Evolutionary conservation across 257 asterid genomes (phyloP).

Genomic region (Nicotiana knightiana): DNA sequence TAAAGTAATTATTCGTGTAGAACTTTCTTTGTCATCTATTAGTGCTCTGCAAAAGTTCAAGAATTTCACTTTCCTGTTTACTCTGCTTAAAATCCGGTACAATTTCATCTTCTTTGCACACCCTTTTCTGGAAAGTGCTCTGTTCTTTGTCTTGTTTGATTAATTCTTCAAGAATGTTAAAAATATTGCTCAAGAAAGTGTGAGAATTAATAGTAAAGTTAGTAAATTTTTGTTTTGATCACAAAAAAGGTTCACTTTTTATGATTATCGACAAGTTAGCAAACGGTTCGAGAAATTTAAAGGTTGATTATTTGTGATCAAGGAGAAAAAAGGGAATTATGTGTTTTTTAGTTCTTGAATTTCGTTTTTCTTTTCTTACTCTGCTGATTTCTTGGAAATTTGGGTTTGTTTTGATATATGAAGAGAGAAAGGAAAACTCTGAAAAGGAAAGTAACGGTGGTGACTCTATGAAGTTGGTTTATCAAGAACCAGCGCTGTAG

Average conservation of each 20-base stretch:
- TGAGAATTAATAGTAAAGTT: background rate
- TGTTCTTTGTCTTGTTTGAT: background rate
- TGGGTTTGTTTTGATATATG: background rate
- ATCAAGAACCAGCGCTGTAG: background rate
- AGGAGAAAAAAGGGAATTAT: background rate
- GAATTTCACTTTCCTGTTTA: background rate
- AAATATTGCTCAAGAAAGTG: background rate
- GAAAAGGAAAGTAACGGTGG: background rate
- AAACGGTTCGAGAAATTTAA: background rate
- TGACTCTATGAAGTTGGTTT: background rate
- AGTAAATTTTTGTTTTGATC: background rate
- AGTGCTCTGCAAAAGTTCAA: background rate
- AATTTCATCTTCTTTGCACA: background rate
- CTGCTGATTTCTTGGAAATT: background rate
- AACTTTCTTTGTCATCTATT: background rate
- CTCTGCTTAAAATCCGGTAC: background rate
- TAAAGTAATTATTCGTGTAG: background rate
- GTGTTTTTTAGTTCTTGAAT: background rate
- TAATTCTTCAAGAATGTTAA: background rate
- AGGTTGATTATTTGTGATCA: background rate
- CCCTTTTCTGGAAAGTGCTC: background rate
- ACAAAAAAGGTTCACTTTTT: background rate
- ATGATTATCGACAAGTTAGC: background rate
- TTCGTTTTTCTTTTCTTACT: background rate
- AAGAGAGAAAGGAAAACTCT: background rate